phyloP scores from a whole-genome alignment of 257 asterid genomes.

The Dorcoceras hygrometricum region DNA sequence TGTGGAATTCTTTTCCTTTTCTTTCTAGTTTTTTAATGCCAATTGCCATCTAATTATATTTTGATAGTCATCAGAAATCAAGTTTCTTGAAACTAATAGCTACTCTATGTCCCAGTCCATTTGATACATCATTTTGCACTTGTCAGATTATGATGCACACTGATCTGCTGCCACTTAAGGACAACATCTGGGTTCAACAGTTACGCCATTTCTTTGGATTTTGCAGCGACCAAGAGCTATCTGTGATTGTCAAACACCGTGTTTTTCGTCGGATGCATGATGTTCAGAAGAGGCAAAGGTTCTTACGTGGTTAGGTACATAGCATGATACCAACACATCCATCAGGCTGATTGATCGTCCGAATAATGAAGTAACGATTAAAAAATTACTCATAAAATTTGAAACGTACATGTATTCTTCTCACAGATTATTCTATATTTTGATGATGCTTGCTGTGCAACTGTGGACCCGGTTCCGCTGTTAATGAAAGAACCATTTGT shows the following conservation, averaged over 20 bases:
- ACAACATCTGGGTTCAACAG: conserved; percentile 16
- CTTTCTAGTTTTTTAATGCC: background rate
- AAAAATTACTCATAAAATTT: background rate
- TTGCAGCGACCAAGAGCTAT: conserved; percentile 40
- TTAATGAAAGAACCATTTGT: background rate
- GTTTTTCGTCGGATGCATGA: conserved; percentile 25
- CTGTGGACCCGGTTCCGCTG: background rate
- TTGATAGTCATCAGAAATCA: conserved; percentile 2
- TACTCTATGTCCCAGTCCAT: background rate
- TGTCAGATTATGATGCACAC: conserved; percentile 28
- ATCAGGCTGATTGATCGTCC: conserved; percentile 26
- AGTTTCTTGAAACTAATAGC: conserved; percentile 11
- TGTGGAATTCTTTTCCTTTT: background rate
- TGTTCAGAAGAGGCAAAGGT: conserved; percentile 21
- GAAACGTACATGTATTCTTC: background rate
- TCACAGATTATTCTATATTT: background rate
- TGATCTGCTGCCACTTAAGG: conserved; percentile 24
- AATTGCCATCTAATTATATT: background rate
- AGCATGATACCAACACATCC: conserved; percentile 18
- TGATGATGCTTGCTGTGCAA: background rate
- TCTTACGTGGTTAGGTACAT: conserved; percentile 28
- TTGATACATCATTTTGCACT: conserved; percentile 18
- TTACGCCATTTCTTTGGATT: conserved; percentile 19
- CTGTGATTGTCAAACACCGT: conserved; percentile 29
- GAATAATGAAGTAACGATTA: conserved; percentile 5